Evolutionary conservation across 768 basidiomycete species (phyloP), one percentile per base, ranked within the genome.

Genomic region (Sutorius australiensis): DNA sequence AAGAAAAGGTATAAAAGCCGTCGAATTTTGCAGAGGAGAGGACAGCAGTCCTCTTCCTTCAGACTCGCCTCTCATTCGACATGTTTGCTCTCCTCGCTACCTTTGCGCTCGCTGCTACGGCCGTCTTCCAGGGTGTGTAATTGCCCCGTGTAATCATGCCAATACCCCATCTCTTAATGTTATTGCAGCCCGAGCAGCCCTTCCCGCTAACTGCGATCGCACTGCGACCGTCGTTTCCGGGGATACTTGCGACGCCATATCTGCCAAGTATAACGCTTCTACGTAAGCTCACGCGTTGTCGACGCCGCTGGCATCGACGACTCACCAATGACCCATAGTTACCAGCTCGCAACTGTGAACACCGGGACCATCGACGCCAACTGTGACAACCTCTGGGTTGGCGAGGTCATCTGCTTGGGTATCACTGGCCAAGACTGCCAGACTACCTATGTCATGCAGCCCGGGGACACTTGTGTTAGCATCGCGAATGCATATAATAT

Each of bases 171-270:
- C 27, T 51, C 36, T 54, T 14, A 53, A 5, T 19, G 11, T 24
- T 7, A 82, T 24, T 62, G 65, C 55, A 30, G 84, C 84, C 62
- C 81, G 77, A 24, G 73, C 72, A 5, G 9, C 53, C 11, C 56
- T 72, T 51, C 77, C 76, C 33, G 55, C 63, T 46, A 61, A 70
- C 40, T 89, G 88, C 65, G 72, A 77, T n/a, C 81, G 88, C 57
- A 75, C 65, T 17, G 83, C 83, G 64, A 84, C 79, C 47, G 76
- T 89, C 48, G 60, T 70, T 54, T 60, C 63, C 7, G 81, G 80
- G 32, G 83, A 88, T 62, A 79, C 76, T 53, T 90, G 88, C 65
- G n/a, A 89, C 68, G 61, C 54, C 50, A 89, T 90, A 67, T 87
- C 83, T 58, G 77, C 79, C 32, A 65, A 75, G 17, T 60, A 84